Evolutionary conservation across 1,284 basidiomycete genomes (phyloP), one percentile per base, ranked within the genome.

Genomic region (Testicularia cyperi): DNA sequence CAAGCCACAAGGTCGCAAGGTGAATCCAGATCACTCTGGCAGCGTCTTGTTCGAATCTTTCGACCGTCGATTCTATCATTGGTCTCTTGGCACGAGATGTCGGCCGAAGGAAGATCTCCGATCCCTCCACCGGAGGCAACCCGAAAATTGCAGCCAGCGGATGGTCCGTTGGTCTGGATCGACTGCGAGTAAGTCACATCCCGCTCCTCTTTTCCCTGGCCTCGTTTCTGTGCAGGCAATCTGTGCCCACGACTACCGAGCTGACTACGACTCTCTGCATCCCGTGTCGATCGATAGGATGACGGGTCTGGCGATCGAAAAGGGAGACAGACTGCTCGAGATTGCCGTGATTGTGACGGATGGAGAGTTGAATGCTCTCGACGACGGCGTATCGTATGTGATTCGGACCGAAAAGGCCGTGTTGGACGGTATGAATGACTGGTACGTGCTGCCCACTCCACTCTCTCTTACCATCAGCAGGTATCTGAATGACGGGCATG

Each of bases 91-190:
- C n/a, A n/a, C n/a, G n/a, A n/a, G n/a, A n/a, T n/a, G n/a, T n/a
- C n/a, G n/a, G n/a, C n/a, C n/a, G n/a, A n/a, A n/a, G n/a, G n/a
- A n/a, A n/a, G n/a, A n/a, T 62, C 64, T 8, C 35, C 54, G 0
- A 63, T 72, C 9, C 71, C 71, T 2, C 71, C 71, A 9, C 68
- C 68, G 5, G 26, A 65, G 2, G 55, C 69, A 5, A 41, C 39
- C 18, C 37, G 38, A 3, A 40, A 36, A 16, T 30, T 74, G 19
- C n/a, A 26, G 10, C 32, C 41, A 32, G 67, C 78, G 6, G 80
- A 83, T 15, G 86, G 87, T 0, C 88, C 89, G 8, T 77, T 91
- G 36, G 87, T 91, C 2, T 91, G 88, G 88, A 83, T 91, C 38
- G 89, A 91, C 74, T 88, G 88, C 69, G 88, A 91, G 66, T 72